Conservation (phyloP, 1,284 basidiomycete species). For the Pseudozyma tsukubaensis region DNA sequence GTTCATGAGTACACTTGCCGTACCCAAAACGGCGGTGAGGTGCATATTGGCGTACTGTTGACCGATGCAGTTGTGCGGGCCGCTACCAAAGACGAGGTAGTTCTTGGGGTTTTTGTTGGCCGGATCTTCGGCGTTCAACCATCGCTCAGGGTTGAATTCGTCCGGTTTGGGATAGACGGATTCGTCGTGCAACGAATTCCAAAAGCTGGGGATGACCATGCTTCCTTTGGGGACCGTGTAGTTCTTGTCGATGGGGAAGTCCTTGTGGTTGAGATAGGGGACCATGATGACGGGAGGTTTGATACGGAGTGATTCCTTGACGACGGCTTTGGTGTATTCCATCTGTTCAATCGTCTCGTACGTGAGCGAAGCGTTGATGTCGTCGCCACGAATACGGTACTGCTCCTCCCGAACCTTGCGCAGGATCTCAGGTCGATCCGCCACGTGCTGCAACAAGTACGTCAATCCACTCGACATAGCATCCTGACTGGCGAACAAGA, state of each 20-base stretch:
- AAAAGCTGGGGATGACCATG: conserved; percentile 98
- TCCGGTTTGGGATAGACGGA: conserved; percentile 89
- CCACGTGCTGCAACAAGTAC: conserved; percentile 94
- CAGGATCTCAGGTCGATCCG: conserved; percentile 89
- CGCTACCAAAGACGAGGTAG: conserved; percentile 94
- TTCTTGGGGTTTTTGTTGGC: conserved; percentile 91
- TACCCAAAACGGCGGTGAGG: conserved; percentile 85
- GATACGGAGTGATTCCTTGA: conserved; percentile 89
- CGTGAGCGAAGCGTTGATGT: conserved; percentile 83
- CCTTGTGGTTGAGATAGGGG: conserved; percentile 88
- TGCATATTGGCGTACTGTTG: conserved; percentile 93
- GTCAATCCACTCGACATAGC: conserved; percentile 87
- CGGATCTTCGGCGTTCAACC: conserved; percentile 87
- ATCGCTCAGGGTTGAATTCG: conserved; percentile 86
- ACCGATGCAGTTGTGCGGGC: conserved; percentile 85
- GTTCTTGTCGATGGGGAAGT: conserved; percentile 88
- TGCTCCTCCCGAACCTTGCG: conserved; percentile 93
- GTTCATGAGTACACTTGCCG: conserved; percentile 84
- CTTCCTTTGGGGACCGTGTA: conserved; percentile 91
- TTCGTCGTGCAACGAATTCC: conserved; percentile 87
- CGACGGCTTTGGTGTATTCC: conserved; percentile 89
- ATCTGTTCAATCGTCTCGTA: conserved; percentile 91
- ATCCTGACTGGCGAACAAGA: conserved; percentile 97
- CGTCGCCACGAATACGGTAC: conserved; percentile 81
- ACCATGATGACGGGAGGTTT: conserved; percentile 84